Evolutionary conservation across 768 basidiomycete species (phyloP).

Genomic region (Boletus coccyginus): DNA sequence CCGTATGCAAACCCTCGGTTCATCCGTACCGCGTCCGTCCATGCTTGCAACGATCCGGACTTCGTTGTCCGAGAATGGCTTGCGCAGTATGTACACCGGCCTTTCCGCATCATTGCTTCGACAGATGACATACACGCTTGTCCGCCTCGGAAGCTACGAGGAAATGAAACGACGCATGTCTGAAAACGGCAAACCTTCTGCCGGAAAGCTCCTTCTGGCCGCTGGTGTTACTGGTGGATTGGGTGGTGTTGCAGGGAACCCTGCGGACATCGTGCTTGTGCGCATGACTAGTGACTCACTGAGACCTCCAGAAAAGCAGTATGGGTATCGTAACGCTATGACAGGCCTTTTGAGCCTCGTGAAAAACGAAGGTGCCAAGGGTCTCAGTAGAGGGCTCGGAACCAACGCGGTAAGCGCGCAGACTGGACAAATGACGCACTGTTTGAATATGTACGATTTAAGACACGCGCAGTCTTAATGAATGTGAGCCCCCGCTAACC

Average conservation of each 20-base stretch:
- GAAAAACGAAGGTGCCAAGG: constrained; percentile 65
- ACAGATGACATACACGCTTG: constrained; percentile 90
- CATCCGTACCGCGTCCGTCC: constrained; percentile 54
- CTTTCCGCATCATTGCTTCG: constrained; percentile 79
- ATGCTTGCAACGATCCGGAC: constrained; percentile 61
- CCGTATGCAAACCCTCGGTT: constrained; percentile 75
- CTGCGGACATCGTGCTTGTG: constrained; percentile 70
- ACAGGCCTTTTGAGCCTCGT: constrained; percentile 66
- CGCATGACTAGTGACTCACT: constrained; percentile 88
- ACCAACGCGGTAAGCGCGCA: constrained; percentile 64
- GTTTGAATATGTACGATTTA: constrained; percentile 7
- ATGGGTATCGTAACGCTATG: constrained; percentile 78
- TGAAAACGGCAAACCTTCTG: constrained; percentile 48
- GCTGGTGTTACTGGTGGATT: constrained; percentile 74
- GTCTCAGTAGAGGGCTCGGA: constrained; percentile 70
- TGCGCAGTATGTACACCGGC: constrained; percentile 77
- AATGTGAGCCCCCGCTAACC: constrained; percentile 50
- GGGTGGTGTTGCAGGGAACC: constrained; percentile 84
- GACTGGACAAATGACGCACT: not conserved
- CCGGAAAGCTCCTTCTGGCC: constrained; percentile 55
- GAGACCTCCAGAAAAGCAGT: constrained; percentile 69
- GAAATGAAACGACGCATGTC: constrained; percentile 62
- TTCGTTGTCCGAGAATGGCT: constrained; percentile 65
- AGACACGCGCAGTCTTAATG: constrained; percentile 70
- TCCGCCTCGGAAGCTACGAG: constrained; percentile 81